Evolutionary conservation across 1,139 yeast species (phyloP).

Genomic region (Pichia sp.): DNA sequence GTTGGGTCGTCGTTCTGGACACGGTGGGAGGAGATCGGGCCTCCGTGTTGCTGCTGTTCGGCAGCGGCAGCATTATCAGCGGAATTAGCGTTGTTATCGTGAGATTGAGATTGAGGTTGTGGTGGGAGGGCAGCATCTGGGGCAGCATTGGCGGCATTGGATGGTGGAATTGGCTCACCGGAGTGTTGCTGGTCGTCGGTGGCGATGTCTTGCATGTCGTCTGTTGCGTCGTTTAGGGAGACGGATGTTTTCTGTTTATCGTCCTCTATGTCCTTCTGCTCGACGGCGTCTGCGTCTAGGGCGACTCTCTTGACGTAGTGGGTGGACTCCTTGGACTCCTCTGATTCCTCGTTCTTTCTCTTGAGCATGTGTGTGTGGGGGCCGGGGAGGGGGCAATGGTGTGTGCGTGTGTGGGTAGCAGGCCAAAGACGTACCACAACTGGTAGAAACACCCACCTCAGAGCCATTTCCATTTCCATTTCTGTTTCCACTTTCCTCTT

Average conservation of each 20-base stretch:
- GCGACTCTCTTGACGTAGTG: slow-evolving; percentile 60
- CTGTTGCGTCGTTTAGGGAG: slow-evolving; percentile 16
- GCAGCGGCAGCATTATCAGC: not conserved
- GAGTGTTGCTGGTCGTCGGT: no score
- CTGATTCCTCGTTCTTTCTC: slow-evolving; percentile 64
- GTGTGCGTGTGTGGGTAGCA: no score
- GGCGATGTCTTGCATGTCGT: not conserved
- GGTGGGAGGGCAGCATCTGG: no score
- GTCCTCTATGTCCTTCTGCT: slow-evolving; percentile 30
- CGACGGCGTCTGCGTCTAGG: slow-evolving; percentile 54
- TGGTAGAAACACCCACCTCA: no score
- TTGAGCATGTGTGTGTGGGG: slow-evolving; percentile 43
- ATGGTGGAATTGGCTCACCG: no score
- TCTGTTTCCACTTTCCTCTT: no score
- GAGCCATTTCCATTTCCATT: no score
- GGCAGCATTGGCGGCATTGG: no score
- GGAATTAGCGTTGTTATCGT: not conserved
- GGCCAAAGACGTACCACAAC: no score
- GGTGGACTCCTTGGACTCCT: slow-evolving; percentile 22
- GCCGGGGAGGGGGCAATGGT: no score
- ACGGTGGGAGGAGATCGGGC: slow-evolving; percentile 31
- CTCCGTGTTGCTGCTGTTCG: slow-evolving; percentile 15
- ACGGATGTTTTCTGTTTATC: slow-evolving; percentile 47
- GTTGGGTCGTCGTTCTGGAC: slow-evolving; percentile 52
- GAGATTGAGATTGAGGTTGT: no score